Conservation (phyloP, 331 rosid genomes). For the Pyracantha coccinea region DNA sequence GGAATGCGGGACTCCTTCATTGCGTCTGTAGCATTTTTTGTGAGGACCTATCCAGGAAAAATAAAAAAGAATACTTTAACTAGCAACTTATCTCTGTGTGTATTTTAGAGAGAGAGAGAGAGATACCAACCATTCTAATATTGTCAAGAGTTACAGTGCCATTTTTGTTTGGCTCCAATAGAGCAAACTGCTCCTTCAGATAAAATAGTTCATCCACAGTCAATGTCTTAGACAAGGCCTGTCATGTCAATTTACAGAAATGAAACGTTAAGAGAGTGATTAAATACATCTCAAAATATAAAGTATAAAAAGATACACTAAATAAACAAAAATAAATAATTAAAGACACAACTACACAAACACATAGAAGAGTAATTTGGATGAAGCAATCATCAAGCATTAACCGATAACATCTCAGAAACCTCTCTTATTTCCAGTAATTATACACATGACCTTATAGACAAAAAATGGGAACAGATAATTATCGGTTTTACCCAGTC, state of each 20-base stretch:
- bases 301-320: neutral
- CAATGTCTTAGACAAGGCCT: slow-evolving; percentile 94
- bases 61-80: slow-evolving; percentile 7
- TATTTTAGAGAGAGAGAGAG: neutral
- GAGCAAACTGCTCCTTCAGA: slow-evolving; percentile 75
- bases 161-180: slow-evolving; percentile 80
- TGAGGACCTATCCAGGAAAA: slow-evolving; percentile 57
- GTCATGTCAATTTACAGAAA: slow-evolving; percentile 18
- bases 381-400: neutral
- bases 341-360: neutral
- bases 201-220: slow-evolving; percentile 83
- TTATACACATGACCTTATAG: neutral
- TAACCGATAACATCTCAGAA: neutral
- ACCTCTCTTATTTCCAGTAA: neutral
- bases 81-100: slow-evolving; percentile 1
- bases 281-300: neutral
- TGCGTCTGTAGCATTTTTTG: slow-evolving; percentile 80
- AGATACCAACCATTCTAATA: slow-evolving; percentile 47
- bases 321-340: neutral
- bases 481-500: neutral
- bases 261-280: neutral
- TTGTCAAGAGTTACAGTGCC: slow-evolving; percentile 75
- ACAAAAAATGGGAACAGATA: neutral
- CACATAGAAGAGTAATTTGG: neutral
- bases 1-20: slow-evolving; percentile 86